Base-by-base conservation (phyloP, 352 stramenopile species). In the Pythium folliculosum region DNA sequence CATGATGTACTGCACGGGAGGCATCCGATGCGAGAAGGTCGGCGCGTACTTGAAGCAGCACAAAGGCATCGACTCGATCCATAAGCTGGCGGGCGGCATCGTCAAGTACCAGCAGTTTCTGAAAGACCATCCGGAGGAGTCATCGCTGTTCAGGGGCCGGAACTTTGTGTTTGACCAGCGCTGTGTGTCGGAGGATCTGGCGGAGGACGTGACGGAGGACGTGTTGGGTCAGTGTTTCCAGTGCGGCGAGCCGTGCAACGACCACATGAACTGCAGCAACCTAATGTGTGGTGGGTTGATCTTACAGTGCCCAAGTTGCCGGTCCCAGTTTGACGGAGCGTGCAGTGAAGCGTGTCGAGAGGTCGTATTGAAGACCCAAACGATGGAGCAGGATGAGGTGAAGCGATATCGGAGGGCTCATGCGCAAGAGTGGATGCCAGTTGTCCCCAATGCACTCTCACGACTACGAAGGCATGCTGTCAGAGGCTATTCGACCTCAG, bases 151-250 rank as follows among this genome's bases (percentile, higher is more conserved):
- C 61, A 72, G 71, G 60, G 83, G 81, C 25, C 88, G 86, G 65
- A 90, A 89, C 69, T 92, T 90, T 63, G 84, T 92, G 65, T 92
- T 92, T 58, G 84, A 92, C 66, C 84, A 92, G 67, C 84, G 84
- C 2, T 90, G 81, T 56, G 81, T 90, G 23, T 73, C 65, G 43
- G 64, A 77, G 14, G 67, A 77, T 2, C 61, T 67, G 52, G 76
- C 72, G 17, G 77, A 89, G 49, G 62, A 82, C 58, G 76, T 90
- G 69, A 90, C 84, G 14, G 54, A 64, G 10, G 82, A 92, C 30
- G 73, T 92, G n/a, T 63, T 92, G 57, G 81, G 80, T 51, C 56
- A 68, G 27, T 92, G 84, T 37, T 90, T 84, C 37, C 80, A 86
- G 57, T 90, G 84, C 12, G 81, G 80, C 5, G 72, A 73, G 40